These are phyloP conservation scores for Cryptococcus maquisensis DNA, from an alignment of 1,284 basidiomycete genomes.

Conservation along the genomic window DNA sequence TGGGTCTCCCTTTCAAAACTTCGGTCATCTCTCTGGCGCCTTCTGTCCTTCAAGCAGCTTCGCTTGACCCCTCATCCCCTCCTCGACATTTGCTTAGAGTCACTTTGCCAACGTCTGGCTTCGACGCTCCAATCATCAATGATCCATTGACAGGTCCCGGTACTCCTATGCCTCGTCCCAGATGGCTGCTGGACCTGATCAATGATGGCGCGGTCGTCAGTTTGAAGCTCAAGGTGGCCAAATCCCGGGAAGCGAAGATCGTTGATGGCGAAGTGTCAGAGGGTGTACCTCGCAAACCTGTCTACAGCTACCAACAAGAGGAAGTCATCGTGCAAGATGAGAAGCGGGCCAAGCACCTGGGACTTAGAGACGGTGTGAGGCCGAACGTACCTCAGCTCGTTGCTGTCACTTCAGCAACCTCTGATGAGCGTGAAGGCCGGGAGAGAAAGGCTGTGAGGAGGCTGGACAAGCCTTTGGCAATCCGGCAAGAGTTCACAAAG, in stretches of 20 bases:
- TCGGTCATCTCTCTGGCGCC: conserved; percentile 61
- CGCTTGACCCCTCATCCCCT: conserved; percentile 39
- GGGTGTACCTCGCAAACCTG: not conserved
- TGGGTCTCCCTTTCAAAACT: conserved; percentile 43
- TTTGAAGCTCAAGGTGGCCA: conserved; percentile 53
- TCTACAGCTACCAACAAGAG: conserved; percentile 57
- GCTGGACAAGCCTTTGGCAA: conserved; percentile 33
- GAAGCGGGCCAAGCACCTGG: conserved; percentile 59
- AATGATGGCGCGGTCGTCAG: conserved; percentile 63
- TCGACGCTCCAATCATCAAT: conserved; percentile 66
- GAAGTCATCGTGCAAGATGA: conserved; percentile 62
- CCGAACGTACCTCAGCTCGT: conserved; percentile 35
- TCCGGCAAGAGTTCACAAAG: conserved; percentile 29
- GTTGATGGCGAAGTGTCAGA: not conserved
- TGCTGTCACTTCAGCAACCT: not conserved
- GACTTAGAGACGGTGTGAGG: conserved; percentile 8
- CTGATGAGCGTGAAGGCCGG: not conserved
- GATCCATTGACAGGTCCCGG: conserved; percentile 71
- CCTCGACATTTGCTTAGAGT: conserved; percentile 70
- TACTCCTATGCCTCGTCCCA: conserved; percentile 63
- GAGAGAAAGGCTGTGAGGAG: not conserved
- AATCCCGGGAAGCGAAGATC: not conserved
- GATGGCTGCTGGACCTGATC: conserved; percentile 68
- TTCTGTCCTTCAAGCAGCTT: conserved; percentile 68
- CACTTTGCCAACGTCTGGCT: conserved; percentile 74